Evolutionary conservation across 352 stramenopile species (phyloP).

Genomic region (Elongisporangium prolatum): DNA sequence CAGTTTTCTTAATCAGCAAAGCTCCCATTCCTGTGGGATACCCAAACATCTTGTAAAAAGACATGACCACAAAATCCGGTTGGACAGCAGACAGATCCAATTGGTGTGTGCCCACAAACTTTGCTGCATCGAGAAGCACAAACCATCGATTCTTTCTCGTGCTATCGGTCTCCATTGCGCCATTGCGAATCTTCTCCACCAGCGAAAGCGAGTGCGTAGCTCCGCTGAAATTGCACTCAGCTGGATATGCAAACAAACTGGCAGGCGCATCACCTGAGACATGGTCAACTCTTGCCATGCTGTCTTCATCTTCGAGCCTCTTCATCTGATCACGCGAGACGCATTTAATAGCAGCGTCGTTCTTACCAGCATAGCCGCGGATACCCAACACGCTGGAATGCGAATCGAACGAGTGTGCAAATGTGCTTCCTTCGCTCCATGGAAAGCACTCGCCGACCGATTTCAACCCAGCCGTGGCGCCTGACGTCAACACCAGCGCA

Average conservation of each 20-base stretch:
- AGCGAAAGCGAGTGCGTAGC: constrained; percentile 40
- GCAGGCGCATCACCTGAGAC: background rate
- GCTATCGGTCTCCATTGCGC: constrained; percentile 3
- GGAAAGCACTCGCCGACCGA: constrained; percentile 80
- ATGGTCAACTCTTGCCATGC: background rate
- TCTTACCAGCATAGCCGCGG: constrained; percentile 29
- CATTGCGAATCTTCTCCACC: constrained; percentile 28
- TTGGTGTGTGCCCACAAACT: constrained; percentile 48
- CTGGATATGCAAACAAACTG: constrained; percentile 64
- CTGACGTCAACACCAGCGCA: constrained; percentile 81
- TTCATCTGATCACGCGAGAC: constrained; percentile 39
- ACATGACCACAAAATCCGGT: constrained; percentile 66
- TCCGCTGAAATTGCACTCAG: constrained; percentile 79
- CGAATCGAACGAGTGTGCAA: constrained; percentile 57
- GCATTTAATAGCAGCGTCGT: constrained; percentile 20
- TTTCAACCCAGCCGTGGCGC: constrained; percentile 76
- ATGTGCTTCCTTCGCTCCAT: constrained; percentile 44
- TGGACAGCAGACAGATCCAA: constrained; percentile 41
- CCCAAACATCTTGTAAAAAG: constrained; percentile 85
- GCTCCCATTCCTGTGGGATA: constrained; percentile 67
- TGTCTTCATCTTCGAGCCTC: constrained; percentile 11
- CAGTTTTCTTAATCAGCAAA: constrained; percentile 41
- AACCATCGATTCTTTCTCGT: constrained; percentile 32
- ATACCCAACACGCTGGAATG: constrained; percentile 77
- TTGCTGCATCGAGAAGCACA: constrained; percentile 68